Base-by-base conservation (phyloP, 2,329 filamentous ascomycete species). In the Penicillium oxalicum region DNA sequence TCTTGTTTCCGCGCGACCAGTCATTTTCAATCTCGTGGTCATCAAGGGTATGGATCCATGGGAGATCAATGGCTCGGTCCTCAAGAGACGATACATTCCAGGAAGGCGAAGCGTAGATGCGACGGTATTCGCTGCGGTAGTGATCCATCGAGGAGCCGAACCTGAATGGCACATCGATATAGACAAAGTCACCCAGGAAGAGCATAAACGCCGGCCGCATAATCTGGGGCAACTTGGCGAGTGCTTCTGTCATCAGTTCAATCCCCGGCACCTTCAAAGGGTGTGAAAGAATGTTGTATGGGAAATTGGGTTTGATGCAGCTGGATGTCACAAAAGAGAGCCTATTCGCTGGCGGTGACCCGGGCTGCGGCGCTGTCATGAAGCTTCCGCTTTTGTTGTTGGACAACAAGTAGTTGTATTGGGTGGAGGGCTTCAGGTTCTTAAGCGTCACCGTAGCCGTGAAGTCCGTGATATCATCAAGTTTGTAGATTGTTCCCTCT, bases 1-100 rank as follows among this genome's bases (percentile, higher is more conserved):
- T 90, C 11, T 81, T 85, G 64, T 91, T 93, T 13, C 79, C 77
- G 51, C 86, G 83, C 28, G 69, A 68, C 90, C 91, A 97, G 70
- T 97, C 93, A 60, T 98, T 97, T 4, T 81, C 80, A 53, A 98
- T 96, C 65, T 98, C 93, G 62, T 98, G 93, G 65, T 98, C 93
- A 63, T 98, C 93, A 5, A 96, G 80, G 2, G 95, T 91, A 63
- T 98, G 93, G 39, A 97, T 88, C 93, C 93, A 98, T 60, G 91
- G 94, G n/a, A 97, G 74, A 43, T 68, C 60, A 25, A 69, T 64
- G 25, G 67, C 62, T 47, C 89, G 84, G 57, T 86, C 77, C 0
- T 82, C 82, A 9, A 87, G 83, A 0, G 82, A 74, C 1, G 80
- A 50, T 11, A 34, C 28, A 3, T 54, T 76, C 93, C 93, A 98